These are phyloP conservation scores for Diaporthe citriasiana DNA, from an alignment of 2,329 filamentous ascomycete genomes.

Conservation along the genomic window DNA sequence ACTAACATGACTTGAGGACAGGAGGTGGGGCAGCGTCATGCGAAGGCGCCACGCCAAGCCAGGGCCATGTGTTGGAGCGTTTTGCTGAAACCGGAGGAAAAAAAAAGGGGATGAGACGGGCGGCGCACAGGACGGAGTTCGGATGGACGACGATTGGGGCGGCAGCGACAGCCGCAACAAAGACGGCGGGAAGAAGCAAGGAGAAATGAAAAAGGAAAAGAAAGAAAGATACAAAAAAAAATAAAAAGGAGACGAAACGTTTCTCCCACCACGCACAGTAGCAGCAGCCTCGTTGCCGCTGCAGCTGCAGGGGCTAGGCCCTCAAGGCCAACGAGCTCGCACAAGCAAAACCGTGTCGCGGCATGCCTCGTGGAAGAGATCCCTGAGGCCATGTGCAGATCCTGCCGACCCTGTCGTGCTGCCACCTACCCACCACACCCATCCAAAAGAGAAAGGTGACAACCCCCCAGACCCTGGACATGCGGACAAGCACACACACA, in stretches of 20 bases:
- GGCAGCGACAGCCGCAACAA: background rate
- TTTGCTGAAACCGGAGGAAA: conserved; percentile 30
- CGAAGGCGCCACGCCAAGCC: conserved; percentile 35
- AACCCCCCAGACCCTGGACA: background rate
- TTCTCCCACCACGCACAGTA: conserved; percentile 10
- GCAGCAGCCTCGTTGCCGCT: conserved; percentile 1
- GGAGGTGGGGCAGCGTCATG: conserved; percentile 32
- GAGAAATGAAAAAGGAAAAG: background rate
- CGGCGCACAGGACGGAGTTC: conserved; percentile 17
- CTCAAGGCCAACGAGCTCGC: conserved; percentile 27
- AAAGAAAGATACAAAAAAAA: background rate
- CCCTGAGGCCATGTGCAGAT: conserved; percentile 58
- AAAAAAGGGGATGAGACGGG: conserved; percentile 27
- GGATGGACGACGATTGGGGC: conserved; percentile 14
- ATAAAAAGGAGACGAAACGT: conserved; percentile 5
- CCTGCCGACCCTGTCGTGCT: conserved; percentile 50
- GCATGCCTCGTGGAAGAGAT: conserved; percentile 45
- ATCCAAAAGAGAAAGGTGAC: conserved; percentile 9
- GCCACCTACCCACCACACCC: conserved; percentile 44
- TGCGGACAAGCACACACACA: background rate
- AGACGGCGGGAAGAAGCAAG: background rate
- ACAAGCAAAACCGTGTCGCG: conserved; percentile 32
- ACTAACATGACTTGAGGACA: conserved; percentile 31
- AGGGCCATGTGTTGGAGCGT: conserved; percentile 34
- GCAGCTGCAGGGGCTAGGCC: conserved; percentile 33